Conservation (phyloP, 179 eudicot genomes). For the Silene coronaria region DNA sequence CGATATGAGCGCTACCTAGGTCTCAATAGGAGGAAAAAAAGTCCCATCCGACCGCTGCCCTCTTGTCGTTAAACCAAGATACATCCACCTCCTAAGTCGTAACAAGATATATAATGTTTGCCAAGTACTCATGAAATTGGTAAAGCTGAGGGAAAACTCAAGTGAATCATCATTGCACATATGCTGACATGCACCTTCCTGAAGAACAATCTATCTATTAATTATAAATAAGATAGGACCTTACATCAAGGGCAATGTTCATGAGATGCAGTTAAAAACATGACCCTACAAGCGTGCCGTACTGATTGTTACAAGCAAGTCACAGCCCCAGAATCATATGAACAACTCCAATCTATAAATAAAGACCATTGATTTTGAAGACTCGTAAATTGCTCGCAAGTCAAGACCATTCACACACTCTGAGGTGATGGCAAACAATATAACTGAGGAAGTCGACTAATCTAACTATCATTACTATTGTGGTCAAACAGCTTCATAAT, state of each 20-base stretch:
- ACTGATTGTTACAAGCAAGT: conserved; percentile 17
- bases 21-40: no score
- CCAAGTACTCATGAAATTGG: not conserved
- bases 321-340: conserved; percentile 4
- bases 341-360: not conserved
- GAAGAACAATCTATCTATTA: not conserved
- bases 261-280: not conserved
- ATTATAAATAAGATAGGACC: conserved; percentile 17
- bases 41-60: no score
- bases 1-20: no score
- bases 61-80: no score
- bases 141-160: no score
- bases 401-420: conserved; percentile 8
- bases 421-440: conserved; percentile 10
- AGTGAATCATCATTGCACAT: not conserved
- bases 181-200: conserved; percentile 5
- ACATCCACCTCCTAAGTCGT: no score
- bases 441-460: conserved; percentile 1
- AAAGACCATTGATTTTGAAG: conserved; percentile 7
- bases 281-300: not conserved
- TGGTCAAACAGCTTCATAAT: conserved; percentile 7
- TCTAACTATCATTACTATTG: conserved; percentile 6
- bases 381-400: conserved; percentile 7
- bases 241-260: conserved; percentile 18
- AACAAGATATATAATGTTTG: no score